A percentile compares a stretch with the other conserved stretches of the same genome.
Evolutionary conservation across 2,329 filamentous ascomycete genomes (phyloP).

Genomic region (Fusarium keratoplasticum): DNA sequence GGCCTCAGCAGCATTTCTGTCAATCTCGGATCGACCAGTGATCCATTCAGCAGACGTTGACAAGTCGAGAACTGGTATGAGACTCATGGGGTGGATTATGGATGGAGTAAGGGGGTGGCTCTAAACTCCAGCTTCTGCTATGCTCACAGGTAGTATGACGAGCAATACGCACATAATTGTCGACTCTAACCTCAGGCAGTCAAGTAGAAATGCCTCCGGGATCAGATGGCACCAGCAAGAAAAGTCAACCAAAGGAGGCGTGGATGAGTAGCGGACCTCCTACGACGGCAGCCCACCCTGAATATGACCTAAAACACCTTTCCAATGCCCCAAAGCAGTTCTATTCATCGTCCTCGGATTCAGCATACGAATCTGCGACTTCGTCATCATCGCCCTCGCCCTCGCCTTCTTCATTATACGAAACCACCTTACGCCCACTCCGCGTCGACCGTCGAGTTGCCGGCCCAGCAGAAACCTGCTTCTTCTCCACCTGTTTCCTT

Average conservation of each 20-base stretch:
- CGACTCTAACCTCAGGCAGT: background rate
- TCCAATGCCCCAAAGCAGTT: background rate
- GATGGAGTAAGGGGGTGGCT: background rate
- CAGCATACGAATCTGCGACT: constrained; percentile 17
- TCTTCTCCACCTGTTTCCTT: constrained; percentile 3
- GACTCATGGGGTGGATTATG: background rate
- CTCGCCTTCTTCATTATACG: constrained; percentile 23
- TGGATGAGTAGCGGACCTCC: background rate
- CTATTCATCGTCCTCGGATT: constrained; percentile 19
- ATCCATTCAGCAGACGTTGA: background rate
- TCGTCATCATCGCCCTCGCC: constrained; percentile 21
- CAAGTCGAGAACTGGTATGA: background rate
- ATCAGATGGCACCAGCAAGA: background rate
- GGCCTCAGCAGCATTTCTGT: no score
- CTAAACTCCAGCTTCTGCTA: background rate
- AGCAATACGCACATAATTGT: background rate
- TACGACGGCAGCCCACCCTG: background rate
- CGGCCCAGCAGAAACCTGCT: background rate
- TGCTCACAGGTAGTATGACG: background rate
- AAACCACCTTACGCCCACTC: constrained; percentile 22
- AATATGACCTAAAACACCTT: background rate
- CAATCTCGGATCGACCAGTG: background rate
- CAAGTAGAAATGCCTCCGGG: background rate
- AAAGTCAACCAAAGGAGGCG: background rate
- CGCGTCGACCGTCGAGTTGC: constrained; percentile 36